Percentiles rank a stretch among this genome's conserved stretches.
phyloP scores from a whole-genome alignment of 371 early-diverging fungal genomes.

The Mucor ambiguus region DNA sequence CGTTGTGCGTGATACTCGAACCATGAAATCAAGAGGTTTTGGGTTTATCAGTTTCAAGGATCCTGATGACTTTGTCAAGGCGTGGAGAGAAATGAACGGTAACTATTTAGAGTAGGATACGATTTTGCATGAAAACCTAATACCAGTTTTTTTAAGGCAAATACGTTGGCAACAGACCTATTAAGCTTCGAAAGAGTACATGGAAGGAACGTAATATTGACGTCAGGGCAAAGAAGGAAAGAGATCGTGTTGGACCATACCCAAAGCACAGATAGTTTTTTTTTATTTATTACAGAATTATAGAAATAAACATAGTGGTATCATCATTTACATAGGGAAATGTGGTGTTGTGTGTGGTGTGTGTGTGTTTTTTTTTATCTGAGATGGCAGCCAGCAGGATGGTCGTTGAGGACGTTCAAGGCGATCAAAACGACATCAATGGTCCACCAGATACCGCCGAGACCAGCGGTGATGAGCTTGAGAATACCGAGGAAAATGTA shows the following conservation, averaged over 20 bases:
- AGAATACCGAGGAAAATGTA: conserved; percentile 54
- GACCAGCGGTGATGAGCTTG: conserved; percentile 52
- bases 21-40: conserved; percentile 82
- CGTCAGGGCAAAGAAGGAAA: conserved; percentile 49
- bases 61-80: conserved; percentile 82
- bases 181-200: conserved; percentile 90
- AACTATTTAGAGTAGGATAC: conserved; percentile 4
- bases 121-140: neutral
- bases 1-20: conserved; percentile 79
- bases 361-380: conserved; percentile 10
- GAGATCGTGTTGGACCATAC: conserved; percentile 51
- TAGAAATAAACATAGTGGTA: conserved; percentile 2
- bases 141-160: conserved; percentile 65
- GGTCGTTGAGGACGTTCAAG: conserved; percentile 48
- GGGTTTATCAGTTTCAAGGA: conserved; percentile 86
- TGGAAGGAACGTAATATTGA: conserved; percentile 94
- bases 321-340: conserved; percentile 8
- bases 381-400: conserved; percentile 48
- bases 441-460: conserved; percentile 55
- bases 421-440: conserved; percentile 47
- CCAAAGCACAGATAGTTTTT: conserved; percentile 31
- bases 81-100: conserved; percentile 92
- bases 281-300: neutral
- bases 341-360: too few relatives aligned
- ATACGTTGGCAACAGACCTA: conserved; percentile 94